phyloP scores from a whole-genome alignment of 495 filamentous ascomycete genomes.

The Evansstolkia leycettana region DNA sequence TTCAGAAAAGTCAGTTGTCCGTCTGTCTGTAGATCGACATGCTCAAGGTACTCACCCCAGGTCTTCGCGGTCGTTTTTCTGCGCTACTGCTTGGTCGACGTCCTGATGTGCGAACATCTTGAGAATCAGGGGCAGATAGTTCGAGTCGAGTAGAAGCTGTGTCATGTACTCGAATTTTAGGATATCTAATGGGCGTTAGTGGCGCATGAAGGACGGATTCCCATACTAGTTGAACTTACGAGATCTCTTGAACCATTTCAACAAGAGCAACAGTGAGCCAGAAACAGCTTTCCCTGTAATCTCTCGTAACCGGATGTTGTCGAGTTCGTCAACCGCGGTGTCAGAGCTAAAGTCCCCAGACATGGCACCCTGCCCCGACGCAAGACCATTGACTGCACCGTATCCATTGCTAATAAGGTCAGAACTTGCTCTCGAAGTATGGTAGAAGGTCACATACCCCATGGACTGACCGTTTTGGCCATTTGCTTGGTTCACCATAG shows the following conservation, averaged over 20 bases:
- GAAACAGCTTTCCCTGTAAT: conserved; percentile 86
- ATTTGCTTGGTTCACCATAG: conserved; percentile 40
- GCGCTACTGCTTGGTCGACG: conserved; percentile 75
- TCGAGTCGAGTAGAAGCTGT: conserved; percentile 84
- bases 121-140: conserved; percentile 81
- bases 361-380: conserved; percentile 13
- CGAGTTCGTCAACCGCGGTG: conserved; percentile 55
- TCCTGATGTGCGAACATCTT: conserved; percentile 92
- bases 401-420: conserved; percentile 16
- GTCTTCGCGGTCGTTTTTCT: conserved; percentile 70
- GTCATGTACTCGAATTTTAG: conserved; percentile 94
- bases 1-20: conserved; percentile 21
- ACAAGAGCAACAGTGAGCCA: conserved; percentile 65
- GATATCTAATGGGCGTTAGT: conserved; percentile 50
- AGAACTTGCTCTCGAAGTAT: neutral
- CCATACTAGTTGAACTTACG: conserved; percentile 42
- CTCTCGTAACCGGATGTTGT: conserved; percentile 68
- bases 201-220: neutral
- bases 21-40: conserved; percentile 1
- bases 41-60: conserved; percentile 47
- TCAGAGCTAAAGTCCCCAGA: conserved; percentile 23
- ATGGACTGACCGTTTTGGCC: conserved; percentile 28
- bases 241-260: conserved; percentile 96
- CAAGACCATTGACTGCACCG: conserved; percentile 18
- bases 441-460: conserved; percentile 15